These are phyloP conservation scores for Podospora pseudocomata DNA, from an alignment of 495 filamentous ascomycete genomes.

Conservation along the genomic window DNA sequence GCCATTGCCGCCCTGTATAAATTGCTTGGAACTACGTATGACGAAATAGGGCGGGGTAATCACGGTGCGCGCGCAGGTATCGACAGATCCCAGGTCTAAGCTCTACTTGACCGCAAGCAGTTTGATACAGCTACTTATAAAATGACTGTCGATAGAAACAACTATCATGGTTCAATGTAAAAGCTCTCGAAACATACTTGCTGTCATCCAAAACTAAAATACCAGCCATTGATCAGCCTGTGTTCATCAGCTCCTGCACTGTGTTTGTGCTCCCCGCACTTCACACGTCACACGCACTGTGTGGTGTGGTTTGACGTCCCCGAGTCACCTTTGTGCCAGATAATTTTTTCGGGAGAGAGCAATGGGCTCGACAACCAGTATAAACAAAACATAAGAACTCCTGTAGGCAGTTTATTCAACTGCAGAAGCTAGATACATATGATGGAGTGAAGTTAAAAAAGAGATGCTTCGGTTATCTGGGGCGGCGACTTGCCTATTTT, in stretches of 20 bases:
- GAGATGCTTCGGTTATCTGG: neutral
- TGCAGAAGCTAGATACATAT: neutral
- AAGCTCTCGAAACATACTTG: neutral
- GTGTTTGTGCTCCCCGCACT: neutral
- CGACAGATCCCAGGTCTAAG: neutral
- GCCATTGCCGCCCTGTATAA: neutral
- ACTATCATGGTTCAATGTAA: neutral
- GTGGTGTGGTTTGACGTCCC: neutral
- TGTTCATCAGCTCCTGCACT: neutral
- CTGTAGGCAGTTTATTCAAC: neutral
- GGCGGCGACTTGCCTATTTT: neutral
- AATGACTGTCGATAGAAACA: neutral
- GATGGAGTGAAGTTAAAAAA: neutral
- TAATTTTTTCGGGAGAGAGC: neutral
- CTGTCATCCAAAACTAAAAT: neutral
- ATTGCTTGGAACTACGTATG: neutral
- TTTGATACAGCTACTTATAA: neutral
- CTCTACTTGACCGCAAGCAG: neutral
- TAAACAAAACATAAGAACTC: neutral
- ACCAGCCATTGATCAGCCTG: neutral
- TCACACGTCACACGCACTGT: neutral
- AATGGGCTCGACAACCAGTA: neutral
- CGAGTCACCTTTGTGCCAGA: neutral
- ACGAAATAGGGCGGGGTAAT: constrained; percentile 3
- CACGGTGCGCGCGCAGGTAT: neutral